Evolutionary conservation across 2,329 filamentous ascomycete genomes (phyloP), one percentile per base, ranked within the genome.

Genomic region (Cercospora sojina): DNA sequence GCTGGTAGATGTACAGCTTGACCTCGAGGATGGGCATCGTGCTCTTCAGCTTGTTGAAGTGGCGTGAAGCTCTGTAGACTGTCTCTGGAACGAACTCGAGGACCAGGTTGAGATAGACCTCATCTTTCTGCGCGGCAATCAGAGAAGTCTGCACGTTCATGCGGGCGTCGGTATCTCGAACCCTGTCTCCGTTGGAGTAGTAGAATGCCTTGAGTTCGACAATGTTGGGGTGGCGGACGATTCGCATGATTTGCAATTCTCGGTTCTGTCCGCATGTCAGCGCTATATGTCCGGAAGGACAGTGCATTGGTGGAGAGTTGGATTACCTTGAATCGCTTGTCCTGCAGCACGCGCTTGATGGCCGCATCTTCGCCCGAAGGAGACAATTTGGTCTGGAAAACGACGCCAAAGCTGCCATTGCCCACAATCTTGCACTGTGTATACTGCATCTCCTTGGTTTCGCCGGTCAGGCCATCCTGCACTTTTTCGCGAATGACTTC

Each of bases 11-110:
- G 85, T 98, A 99, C 70, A 99, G 90, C 85, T 99, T 99, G 79
- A 98, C 93, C 81, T 99, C 95, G 74, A 99, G 88, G 75, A 94
- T 97, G 16, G 95, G 95, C 95, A 99, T 99, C 62, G 94, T 97
- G 6, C 93, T 96, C 88, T 98, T 99, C 90, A 98, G 90, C 85
- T 99, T 99, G 86, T 96, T 98, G 87, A 99, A 99, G 83, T 97
- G 98, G 76, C 95, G 90, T 70, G 95, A 98, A 51, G 95, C 95
- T 77, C 95, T 90, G 81, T 99, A 99, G 60, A 99, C 95, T 12
- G 95, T 99, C 84, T 99, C 95, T 59, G 95, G 95, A 59, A 99
- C 95, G 76, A 93, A 99, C 80, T 99, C 95, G 80, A 98, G 92
- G 61, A 99, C 94, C 68, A 99, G 87, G 78, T 99, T 99, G 73